Evolutionary conservation across 371 early-diverging fungal genomes (phyloP).

Genomic region (Quaeritorhiza haematococci): DNA sequence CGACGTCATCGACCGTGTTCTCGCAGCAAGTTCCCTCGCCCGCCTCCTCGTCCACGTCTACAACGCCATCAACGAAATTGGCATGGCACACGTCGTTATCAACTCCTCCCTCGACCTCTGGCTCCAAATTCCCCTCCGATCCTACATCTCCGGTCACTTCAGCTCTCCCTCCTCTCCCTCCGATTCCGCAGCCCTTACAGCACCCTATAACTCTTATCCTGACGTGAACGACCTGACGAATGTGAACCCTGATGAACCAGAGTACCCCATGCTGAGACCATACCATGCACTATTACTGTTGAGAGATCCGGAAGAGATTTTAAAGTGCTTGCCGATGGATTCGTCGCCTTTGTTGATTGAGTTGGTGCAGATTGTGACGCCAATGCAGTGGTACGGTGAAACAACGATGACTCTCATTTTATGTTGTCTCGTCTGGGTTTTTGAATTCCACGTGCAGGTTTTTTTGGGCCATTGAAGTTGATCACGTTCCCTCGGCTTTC

Average conservation of each 20-base stretch:
- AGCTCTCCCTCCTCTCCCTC: too few species aligned
- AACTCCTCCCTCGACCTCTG: slow-evolving; percentile 76
- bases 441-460: background rate
- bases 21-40: slow-evolving; percentile 23
- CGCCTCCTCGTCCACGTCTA: slow-evolving; percentile 59
- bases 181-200: too few species aligned
- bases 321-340: slow-evolving; percentile 68
- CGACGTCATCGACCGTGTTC: slow-evolving; percentile 18
- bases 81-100: slow-evolving; percentile 62
- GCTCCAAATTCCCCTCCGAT: slow-evolving; percentile 52
- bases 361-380: slow-evolving; percentile 82
- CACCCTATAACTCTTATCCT: too few species aligned
- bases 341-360: slow-evolving; percentile 78
- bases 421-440: background rate
- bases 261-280: slow-evolving; percentile 74
- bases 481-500: background rate
- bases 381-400: slow-evolving; percentile 62
- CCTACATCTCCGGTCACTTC: background rate
- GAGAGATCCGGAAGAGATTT: slow-evolving; percentile 77
- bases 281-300: slow-evolving; percentile 79
- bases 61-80: slow-evolving; percentile 47
- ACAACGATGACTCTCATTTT: slow-evolving; percentile 1
- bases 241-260: too few species aligned
- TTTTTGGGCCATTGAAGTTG: too few species aligned
- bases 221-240: too few species aligned